Percentiles rank a stretch among this genome's conserved stretches.
phyloP scores from a whole-genome alignment of 352 stramenopile genomes.

The Globisporangium middletonii region DNA sequence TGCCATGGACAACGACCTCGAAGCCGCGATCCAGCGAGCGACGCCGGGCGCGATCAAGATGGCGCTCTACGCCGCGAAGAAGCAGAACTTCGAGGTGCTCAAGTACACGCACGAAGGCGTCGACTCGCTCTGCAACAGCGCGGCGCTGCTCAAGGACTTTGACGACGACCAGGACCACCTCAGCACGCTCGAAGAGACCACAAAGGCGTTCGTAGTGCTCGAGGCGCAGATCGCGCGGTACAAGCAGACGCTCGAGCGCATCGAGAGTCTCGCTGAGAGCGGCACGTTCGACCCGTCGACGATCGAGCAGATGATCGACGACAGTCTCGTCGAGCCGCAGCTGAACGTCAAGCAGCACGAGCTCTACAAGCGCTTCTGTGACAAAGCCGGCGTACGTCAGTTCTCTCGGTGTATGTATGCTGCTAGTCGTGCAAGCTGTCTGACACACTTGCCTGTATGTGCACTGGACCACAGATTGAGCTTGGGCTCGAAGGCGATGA shows the following conservation, averaged over 20 bases:
- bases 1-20: slow-evolving; percentile 40
- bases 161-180: slow-evolving; percentile 44
- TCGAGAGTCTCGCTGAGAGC: slow-evolving; percentile 44
- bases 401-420: neutral
- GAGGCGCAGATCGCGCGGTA: slow-evolving; percentile 59
- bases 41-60: slow-evolving; percentile 71
- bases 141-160: slow-evolving; percentile 56
- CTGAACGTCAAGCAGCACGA: slow-evolving; percentile 61
- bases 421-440: neutral
- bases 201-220: slow-evolving; percentile 64
- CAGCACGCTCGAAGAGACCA: slow-evolving; percentile 48
- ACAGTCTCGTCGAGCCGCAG: slow-evolving; percentile 38
- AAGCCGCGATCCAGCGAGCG: slow-evolving; percentile 50
- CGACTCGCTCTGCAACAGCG: slow-evolving; percentile 61
- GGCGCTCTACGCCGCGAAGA: slow-evolving; percentile 64
- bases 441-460: neutral
- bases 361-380: slow-evolving; percentile 77
- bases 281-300: slow-evolving; percentile 37
- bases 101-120: slow-evolving; percentile 72
- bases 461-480: slow-evolving; percentile 46
- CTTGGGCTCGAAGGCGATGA: slow-evolving; percentile 58
- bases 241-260: slow-evolving; percentile 62
- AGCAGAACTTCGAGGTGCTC: slow-evolving; percentile 65
- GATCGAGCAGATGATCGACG: slow-evolving; percentile 63
- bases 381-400: slow-evolving; percentile 49